phyloP scores from a whole-genome alignment of 108 stramenopile genomes.

The Schizochytrium sp. region DNA sequence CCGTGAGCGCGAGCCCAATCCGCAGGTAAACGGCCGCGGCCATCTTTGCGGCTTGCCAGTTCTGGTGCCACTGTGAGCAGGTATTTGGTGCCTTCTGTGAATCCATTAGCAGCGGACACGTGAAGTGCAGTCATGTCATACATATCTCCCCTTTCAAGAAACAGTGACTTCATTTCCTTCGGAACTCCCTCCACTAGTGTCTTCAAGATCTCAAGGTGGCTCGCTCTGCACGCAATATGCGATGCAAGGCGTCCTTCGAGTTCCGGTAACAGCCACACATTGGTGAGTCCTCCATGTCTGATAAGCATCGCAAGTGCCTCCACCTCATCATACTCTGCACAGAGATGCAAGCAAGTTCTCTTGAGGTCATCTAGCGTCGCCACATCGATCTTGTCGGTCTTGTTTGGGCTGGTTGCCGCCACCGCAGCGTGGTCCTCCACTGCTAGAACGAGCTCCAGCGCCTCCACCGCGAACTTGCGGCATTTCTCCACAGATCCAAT shows the following conservation, averaged over 20 bases:
- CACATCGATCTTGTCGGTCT: neutral
- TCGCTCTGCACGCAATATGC: slow-evolving; percentile 6
- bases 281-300: too few relatives aligned
- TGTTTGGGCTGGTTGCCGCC: neutral
- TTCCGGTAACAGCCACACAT: neutral
- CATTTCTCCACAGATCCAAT: neutral
- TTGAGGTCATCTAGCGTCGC: neutral
- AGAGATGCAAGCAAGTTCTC: slow-evolving; percentile 31
- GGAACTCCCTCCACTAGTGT: neutral
- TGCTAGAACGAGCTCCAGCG: slow-evolving; percentile 5
- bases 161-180: too few relatives aligned
- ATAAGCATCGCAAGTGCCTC: neutral
- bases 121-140: slow-evolving; percentile 4
- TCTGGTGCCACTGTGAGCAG: neutral
- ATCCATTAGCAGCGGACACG: slow-evolving; percentile 1
- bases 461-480: slow-evolving; percentile 19
- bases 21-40: slow-evolving; percentile 10
- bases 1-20: slow-evolving; percentile 43
- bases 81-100: slow-evolving; percentile 5
- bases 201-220: neutral
- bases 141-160: neutral
- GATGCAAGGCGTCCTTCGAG: neutral
- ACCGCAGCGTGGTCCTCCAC: slow-evolving; percentile 14
- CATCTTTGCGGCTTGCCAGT: neutral
- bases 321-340: neutral